Evolutionary conservation across 805 yeast genomes (phyloP).

Genomic region (Myxozyma neotropica): DNA sequence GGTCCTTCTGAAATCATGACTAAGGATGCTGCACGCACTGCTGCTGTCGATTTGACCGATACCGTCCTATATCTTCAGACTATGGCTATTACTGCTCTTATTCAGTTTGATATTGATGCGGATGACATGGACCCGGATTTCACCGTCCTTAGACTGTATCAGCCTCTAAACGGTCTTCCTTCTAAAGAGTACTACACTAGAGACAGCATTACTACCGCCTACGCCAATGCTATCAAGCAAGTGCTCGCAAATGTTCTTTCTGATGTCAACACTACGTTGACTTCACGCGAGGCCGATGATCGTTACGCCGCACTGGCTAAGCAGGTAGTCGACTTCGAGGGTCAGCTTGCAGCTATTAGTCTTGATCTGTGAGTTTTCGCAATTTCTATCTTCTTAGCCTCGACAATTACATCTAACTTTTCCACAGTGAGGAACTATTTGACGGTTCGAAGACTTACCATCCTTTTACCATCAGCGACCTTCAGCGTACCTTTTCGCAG

Average conservation of each 20-base stretch:
- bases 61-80: conserved; percentile 24
- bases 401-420: not conserved
- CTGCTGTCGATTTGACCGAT: conserved; percentile 31
- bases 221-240: conserved; percentile 23
- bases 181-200: conserved; percentile 30
- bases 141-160: conserved; percentile 22
- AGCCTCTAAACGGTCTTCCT: conserved; percentile 33
- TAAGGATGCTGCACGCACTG: conserved; percentile 10
- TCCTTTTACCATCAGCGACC: conserved; percentile 24
- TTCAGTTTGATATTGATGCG: conserved; percentile 31
- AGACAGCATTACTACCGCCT: conserved; percentile 14
- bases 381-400: not conserved
- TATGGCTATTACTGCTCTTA: conserved; percentile 27
- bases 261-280: conserved; percentile 17
- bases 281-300: conserved; percentile 13
- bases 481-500: conserved; percentile 23
- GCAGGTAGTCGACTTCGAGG: conserved; percentile 31
- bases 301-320: conserved; percentile 27
- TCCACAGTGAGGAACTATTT: conserved; percentile 27
- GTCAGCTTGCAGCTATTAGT: conserved; percentile 20
- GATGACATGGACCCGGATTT: conserved; percentile 33
- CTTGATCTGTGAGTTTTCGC: conserved; percentile 23
- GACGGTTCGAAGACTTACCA: conserved; percentile 31
- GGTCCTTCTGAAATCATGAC: conserved; percentile 6
- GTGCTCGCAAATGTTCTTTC: conserved; percentile 28